Percentiles rank a stretch among this genome's conserved stretches.
phyloP scores from a whole-genome alignment of 768 basidiomycete genomes.

The Tricholoma matsutake region DNA sequence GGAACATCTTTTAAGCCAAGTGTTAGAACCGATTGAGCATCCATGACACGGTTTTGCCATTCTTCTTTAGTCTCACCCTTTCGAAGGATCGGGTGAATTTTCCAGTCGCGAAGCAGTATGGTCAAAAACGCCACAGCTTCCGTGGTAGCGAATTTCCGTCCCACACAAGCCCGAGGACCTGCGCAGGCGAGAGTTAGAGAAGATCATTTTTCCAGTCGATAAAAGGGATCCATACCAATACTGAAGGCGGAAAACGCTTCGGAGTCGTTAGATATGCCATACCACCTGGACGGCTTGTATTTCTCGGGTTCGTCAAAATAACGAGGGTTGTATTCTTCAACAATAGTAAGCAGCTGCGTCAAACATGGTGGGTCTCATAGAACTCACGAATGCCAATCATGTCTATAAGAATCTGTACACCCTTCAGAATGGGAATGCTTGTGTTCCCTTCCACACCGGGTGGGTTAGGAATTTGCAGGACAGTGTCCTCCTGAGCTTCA shows the following conservation, averaged over 20 bases:
- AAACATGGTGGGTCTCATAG: not conserved
- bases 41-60: conserved; percentile 37
- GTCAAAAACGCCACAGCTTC: conserved; percentile 54
- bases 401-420: conserved; percentile 40
- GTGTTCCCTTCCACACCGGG: conserved; percentile 36
- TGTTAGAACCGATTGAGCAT: conserved; percentile 32
- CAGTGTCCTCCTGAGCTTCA: conserved; percentile 41
- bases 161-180: conserved; percentile 51
- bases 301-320: conserved; percentile 47
- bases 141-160: conserved; percentile 50
- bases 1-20: conserved; percentile 33
- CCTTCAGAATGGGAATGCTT: conserved; percentile 37
- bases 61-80: conserved; percentile 35
- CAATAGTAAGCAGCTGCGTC: not conserved
- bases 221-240: conserved; percentile 21
- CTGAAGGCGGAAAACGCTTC: conserved; percentile 48
- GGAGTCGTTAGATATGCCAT: conserved; percentile 38
- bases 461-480: conserved; percentile 38
- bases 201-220: not conserved
- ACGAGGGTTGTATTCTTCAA: conserved; percentile 46
- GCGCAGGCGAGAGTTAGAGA: not conserved
- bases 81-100: conserved; percentile 41
- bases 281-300: conserved; percentile 51
- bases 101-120: conserved; percentile 50
- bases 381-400: conserved; percentile 49